Percentiles rank a stretch among this genome's conserved stretches.
These are phyloP conservation scores for Sporisorium sorghi DNA, from an alignment of 1,284 basidiomycete species.

Conservation along the genomic window DNA sequence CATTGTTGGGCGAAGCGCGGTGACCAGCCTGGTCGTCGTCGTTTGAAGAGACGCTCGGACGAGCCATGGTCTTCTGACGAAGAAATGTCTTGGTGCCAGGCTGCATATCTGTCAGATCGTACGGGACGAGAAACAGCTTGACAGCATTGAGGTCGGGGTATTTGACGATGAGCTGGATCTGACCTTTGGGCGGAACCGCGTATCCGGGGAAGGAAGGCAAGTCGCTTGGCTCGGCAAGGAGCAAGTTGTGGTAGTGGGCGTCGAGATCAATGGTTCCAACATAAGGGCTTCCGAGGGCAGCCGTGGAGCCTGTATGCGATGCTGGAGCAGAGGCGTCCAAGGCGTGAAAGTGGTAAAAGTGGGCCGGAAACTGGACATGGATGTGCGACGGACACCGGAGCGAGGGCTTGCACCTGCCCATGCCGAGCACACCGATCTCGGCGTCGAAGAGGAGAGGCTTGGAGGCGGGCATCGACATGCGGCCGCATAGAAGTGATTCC, in stretches of 20 bases:
- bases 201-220: conserved; percentile 71
- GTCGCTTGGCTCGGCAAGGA: conserved; percentile 15
- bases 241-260: conserved; percentile 54
- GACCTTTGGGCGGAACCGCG: conserved; percentile 71
- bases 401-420: conserved; percentile 49
- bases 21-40: not conserved
- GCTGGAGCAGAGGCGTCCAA: conserved; percentile 16
- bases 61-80: conserved; percentile 52
- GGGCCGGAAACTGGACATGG: conserved; percentile 67
- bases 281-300: conserved; percentile 65
- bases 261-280: conserved; percentile 70
- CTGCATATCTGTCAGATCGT: conserved; percentile 71
- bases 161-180: conserved; percentile 73
- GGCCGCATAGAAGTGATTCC: conserved; percentile 68
- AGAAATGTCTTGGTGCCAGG: conserved; percentile 61
- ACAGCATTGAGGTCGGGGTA: conserved; percentile 70
- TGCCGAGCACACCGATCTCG: conserved; percentile 68
- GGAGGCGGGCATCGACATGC: conserved; percentile 66
- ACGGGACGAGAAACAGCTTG: conserved; percentile 73
- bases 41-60: not conserved
- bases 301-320: conserved; percentile 18
- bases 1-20: conserved; percentile 6
- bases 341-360: conserved; percentile 65
- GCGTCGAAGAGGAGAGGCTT: conserved; percentile 68
- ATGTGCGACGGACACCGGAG: conserved; percentile 68